Conservation (phyloP, 2,329 filamentous ascomycete genomes). For the Hypoxylon sp. region DNA sequence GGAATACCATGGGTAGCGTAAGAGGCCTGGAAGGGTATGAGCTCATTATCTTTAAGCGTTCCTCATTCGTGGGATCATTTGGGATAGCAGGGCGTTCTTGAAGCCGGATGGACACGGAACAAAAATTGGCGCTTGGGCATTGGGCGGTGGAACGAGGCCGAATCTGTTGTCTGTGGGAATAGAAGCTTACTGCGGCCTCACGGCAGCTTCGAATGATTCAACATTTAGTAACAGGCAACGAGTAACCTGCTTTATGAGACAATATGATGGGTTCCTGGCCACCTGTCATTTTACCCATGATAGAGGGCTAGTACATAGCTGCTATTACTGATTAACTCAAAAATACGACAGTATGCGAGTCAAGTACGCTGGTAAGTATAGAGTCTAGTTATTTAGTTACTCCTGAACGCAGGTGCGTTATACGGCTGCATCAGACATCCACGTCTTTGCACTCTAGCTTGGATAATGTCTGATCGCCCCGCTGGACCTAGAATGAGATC, state of each 20-base stretch:
- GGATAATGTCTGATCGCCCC: neutral
- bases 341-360: neutral
- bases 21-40: slow-evolving; percentile 26
- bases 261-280: neutral
- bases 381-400: neutral
- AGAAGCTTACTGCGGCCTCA: slow-evolving; percentile 32
- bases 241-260: neutral
- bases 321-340: neutral
- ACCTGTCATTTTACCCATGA: neutral
- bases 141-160: slow-evolving; percentile 4
- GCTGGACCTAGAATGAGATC: neutral
- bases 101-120: slow-evolving; percentile 4
- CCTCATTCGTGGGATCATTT: neutral
- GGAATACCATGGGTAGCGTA: slow-evolving; percentile 63
- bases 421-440: neutral
- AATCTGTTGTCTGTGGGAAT: slow-evolving; percentile 19
- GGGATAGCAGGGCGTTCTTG: slow-evolving; percentile 5
- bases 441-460: neutral
- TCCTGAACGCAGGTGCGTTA: neutral
- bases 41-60: slow-evolving; percentile 2
- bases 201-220: slow-evolving; percentile 24
- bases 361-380: neutral
- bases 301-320: neutral
- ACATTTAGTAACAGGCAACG: slow-evolving; percentile 6
- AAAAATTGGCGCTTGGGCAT: slow-evolving; percentile 14